Evolutionary conservation across 805 yeast species (phyloP).

Genomic region (Hanseniaspora singularis): DNA sequence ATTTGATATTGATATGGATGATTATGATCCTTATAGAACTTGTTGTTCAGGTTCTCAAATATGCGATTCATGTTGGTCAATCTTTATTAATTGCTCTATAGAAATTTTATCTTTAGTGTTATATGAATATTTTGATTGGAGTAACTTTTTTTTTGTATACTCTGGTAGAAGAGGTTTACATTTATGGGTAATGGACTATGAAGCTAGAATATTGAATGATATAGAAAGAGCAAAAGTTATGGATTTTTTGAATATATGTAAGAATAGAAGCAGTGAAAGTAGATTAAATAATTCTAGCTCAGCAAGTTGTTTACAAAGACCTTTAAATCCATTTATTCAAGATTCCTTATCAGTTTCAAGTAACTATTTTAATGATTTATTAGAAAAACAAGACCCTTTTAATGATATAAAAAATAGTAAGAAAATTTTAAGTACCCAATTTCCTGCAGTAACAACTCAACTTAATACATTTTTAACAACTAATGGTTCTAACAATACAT

Average conservation of each 20-base stretch:
- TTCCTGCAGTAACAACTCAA: slow-evolving; percentile 44
- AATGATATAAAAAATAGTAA: slow-evolving; percentile 23
- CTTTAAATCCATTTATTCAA: slow-evolving; percentile 78
- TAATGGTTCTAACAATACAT: slow-evolving; percentile 39
- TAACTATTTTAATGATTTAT: slow-evolving; percentile 35
- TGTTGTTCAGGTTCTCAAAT: slow-evolving; percentile 81
- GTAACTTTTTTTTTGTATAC: slow-evolving; percentile 83
- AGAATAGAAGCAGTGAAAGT: slow-evolving; percentile 37
- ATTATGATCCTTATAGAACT: slow-evolving; percentile 85
- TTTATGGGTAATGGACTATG: slow-evolving; percentile 87
- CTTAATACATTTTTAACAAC: slow-evolving; percentile 54
- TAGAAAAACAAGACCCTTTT: slow-evolving; percentile 87
- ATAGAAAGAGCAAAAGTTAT: slow-evolving; percentile 62
- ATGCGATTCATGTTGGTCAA: slow-evolving; percentile 81
- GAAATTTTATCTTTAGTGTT: slow-evolving; percentile 60
- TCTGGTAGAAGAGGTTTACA: slow-evolving; percentile 99
- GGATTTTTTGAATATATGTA: slow-evolving; percentile 70
- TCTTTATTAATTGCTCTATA: slow-evolving; percentile 71
- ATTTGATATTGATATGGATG: slow-evolving; percentile 95
- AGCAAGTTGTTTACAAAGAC: slow-evolving; percentile 34
- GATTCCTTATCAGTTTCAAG: slow-evolving; percentile 40
- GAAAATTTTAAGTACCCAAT: slow-evolving; percentile 24
- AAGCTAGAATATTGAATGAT: slow-evolving; percentile 70
- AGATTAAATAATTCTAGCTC: slow-evolving; percentile 38
- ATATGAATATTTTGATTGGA: slow-evolving; percentile 79